Base-by-base conservation (phyloP, 345 rosid genomes). In the Corchorus capsularis region DNA sequence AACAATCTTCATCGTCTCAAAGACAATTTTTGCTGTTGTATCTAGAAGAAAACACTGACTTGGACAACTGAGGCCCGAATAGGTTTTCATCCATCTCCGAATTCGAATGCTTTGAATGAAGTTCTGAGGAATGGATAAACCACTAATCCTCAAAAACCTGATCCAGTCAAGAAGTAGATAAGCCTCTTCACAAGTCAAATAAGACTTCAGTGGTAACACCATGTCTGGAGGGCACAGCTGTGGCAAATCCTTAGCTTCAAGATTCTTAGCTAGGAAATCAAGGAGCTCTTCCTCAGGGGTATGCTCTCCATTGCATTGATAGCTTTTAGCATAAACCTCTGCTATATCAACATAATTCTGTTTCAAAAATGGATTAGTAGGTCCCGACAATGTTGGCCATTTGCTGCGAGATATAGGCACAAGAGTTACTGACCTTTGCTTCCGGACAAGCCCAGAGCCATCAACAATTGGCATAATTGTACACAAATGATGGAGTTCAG, bases 351-450 rank as follows among this genome's bases (percentile, higher is more conserved):
- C n/a, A 43, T 41, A 64, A 41, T 0, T 0, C 10, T 64, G 32
- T 11, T 41, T 9, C 4, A 41, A 43, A 8, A 64, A 64, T 8
- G 69, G 52, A 64, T 43, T 64, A 64, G 9, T 4, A 64, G 16
- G 27, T 64, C 69, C 52, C 41, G 41, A 64, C 34, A 64, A 64
- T 43, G 69, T 41, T 64, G 69, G 16, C 50, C 69, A 64, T 64
- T 64, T 64, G 69, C 34, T 41, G 9, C 11, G 16, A 64, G 47
- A 16, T 10, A 14, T 15, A 17, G 17, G 69, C 3, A 63, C 34
- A 43, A 64, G 17, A 64, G 16, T 43, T 41, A 17, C 34, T 64
- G n/a, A 9, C 52, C 17, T 1, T 64, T n/a, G 0, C 50, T 64
- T n/a, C 41, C 34, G n/a, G 50, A 43, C 32, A 64, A 1, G 1